Base-by-base conservation (phyloP, 1,284 basidiomycete species). In the Hortiboletus rubellus region DNA sequence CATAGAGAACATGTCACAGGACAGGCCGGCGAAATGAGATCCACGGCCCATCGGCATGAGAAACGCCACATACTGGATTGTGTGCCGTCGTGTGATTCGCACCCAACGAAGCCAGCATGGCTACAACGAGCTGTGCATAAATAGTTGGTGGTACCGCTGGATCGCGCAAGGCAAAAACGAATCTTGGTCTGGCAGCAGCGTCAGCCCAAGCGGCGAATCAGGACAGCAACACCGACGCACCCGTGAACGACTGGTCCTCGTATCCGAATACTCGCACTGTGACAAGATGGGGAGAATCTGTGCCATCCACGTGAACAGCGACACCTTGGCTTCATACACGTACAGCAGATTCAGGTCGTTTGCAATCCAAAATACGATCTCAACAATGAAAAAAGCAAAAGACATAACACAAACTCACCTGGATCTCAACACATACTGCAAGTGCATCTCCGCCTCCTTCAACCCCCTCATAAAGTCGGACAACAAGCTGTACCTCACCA, bases 241-340 rank as follows among this genome's bases (percentile, higher is more conserved):
- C 91, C 68, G 94, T 85, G 67, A 91, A 87, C 42, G 18, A 18
- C 88, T 24, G 94, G 89, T 18, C 62, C 89, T 79, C 3, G 90
- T 82, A 62, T 94, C 90, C 50, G 98, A 75, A 73, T 89, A 98
- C 63, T 96, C 91, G 70, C 92, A 96, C 59, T 91, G 87, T 0
- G 90, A 85, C 31, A 98, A 75, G n/a, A 87, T 81, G 22, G 88
- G 81, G 22, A 98, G 80, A 4, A 96, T 90, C 66, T 94, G 87
- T 0, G 93, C 87, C 74, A 98, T 84, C 33, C 93, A 84, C 31
- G 90, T 84, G 55, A 98, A 85, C 62, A 97, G 79, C 1, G 93
- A 90, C 82, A 97, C 87, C 74, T 96, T 95, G 15, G 95, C 85
- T 72, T 98, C 96, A 68, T 96, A 98, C 15, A 98, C 92, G 74